Evolutionary conservation across 139 green algal genomes (phyloP).

Genomic region (Micromonas pusilla): DNA sequence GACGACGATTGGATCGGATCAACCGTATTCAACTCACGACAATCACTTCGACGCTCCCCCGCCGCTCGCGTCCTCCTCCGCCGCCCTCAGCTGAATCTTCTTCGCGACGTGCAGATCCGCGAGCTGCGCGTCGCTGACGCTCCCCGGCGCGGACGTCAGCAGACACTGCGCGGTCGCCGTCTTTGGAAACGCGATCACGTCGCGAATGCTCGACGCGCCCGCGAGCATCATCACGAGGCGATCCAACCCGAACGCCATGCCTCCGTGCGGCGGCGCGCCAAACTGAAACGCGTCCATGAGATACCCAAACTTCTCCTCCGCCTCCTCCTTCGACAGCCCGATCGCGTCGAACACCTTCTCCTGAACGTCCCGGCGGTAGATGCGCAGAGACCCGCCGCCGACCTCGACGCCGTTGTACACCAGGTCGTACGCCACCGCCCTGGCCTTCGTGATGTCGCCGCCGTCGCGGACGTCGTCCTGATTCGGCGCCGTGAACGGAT

Average conservation of each 20-base stretch:
- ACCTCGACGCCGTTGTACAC: slow-evolving; percentile 96
- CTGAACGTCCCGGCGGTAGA: slow-evolving; percentile 69
- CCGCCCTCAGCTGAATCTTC: background rate
- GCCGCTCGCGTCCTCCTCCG: background rate
- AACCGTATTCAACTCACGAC: no score
- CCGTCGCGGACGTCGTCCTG: slow-evolving; percentile 51
- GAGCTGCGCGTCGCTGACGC: slow-evolving; percentile 34
- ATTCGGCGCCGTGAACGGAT: slow-evolving; percentile 94
- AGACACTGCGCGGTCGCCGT: slow-evolving; percentile 75
- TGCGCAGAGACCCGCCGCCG: slow-evolving; percentile 30
- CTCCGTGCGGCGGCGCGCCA: slow-evolving; percentile 83
- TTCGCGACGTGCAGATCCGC: slow-evolving; percentile 37
- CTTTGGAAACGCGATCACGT: slow-evolving; percentile 99
- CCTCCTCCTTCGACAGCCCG: slow-evolving; percentile 70
- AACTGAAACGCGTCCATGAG: slow-evolving; percentile 50
- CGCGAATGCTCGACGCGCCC: slow-evolving; percentile 72
- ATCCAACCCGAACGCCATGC: slow-evolving; percentile 87
- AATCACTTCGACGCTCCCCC: background rate
- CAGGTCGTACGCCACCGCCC: slow-evolving; percentile 82
- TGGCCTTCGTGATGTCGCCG: slow-evolving; percentile 35
- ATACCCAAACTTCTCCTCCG: slow-evolving; percentile 55
- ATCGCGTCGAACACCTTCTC: slow-evolving; percentile 83
- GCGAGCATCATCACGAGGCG: slow-evolving; percentile 85
- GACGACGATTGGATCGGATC: no score
- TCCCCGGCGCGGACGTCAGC: slow-evolving; percentile 64